A percentile compares a stretch with the other conserved stretches of the same genome.
These are phyloP conservation scores for Chaetoscypha palmicola DNA, from an alignment of 2,329 filamentous ascomycete genomes.

Conservation along the genomic window DNA sequence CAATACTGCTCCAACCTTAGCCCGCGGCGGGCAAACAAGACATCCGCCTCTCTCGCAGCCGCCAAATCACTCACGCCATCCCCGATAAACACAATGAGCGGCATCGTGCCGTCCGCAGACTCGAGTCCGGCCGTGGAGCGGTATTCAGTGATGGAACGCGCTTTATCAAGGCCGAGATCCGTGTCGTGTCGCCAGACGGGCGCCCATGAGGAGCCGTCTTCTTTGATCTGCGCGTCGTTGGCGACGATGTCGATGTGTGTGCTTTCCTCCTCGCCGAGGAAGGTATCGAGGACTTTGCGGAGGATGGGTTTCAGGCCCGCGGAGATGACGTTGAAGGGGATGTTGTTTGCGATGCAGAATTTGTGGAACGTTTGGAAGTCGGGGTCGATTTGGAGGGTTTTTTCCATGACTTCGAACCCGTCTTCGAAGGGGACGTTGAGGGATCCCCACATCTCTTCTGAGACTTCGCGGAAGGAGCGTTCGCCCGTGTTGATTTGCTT, in stretches of 20 bases:
- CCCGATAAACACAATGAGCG: constrained; percentile 62
- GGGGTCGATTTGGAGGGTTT: constrained; percentile 54
- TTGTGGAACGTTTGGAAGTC: constrained; percentile 58
- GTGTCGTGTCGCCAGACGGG: constrained; percentile 61
- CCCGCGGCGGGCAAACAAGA: constrained; percentile 60
- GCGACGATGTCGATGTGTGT: constrained; percentile 58
- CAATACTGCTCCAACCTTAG: constrained; percentile 61
- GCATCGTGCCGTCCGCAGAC: constrained; percentile 53
- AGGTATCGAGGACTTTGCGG: constrained; percentile 53
- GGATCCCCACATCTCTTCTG: constrained; percentile 65
- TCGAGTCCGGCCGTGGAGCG: constrained; percentile 46
- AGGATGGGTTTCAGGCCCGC: constrained; percentile 60
- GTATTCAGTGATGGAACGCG: constrained; percentile 54
- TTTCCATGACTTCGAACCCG: constrained; percentile 58
- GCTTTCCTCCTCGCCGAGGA: constrained; percentile 54
- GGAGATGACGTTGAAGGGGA: constrained; percentile 64
- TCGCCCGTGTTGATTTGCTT: constrained; percentile 58
- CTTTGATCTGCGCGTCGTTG: constrained; percentile 55
- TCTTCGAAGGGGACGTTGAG: constrained; percentile 60
- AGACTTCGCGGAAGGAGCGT: constrained; percentile 62
- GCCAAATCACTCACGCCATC: constrained; percentile 63
- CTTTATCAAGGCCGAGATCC: constrained; percentile 61
- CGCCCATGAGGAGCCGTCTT: constrained; percentile 54
- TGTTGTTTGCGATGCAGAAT: constrained; percentile 54
- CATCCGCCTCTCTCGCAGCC: constrained; percentile 58